Evolutionary conservation across 2,329 filamentous ascomycete genomes (phyloP).

Genomic region (Chaetomium olivaceum): DNA sequence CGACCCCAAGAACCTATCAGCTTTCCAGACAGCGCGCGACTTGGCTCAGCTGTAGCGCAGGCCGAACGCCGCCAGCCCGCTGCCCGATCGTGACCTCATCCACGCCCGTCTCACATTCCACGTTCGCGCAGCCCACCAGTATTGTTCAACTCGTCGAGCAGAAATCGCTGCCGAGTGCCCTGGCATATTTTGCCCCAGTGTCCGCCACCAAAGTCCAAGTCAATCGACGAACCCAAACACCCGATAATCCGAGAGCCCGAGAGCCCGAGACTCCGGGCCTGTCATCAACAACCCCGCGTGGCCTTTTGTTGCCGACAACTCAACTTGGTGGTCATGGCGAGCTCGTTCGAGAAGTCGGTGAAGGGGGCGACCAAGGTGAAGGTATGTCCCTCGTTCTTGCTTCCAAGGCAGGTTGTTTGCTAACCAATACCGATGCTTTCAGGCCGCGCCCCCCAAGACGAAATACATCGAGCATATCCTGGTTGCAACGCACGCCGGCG

Average conservation of each 20-base stretch:
- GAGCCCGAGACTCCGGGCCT: conserved; percentile 3
- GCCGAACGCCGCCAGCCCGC: conserved; percentile 13
- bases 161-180: neutral
- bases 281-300: neutral
- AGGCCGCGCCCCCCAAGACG: conserved; percentile 95
- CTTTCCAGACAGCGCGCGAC: conserved; percentile 17
- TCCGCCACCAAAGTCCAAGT: neutral
- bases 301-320: conserved; percentile 9
- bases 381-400: conserved; percentile 49
- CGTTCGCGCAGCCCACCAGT: neutral
- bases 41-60: conserved; percentile 19
- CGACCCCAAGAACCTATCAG: conserved; percentile 14
- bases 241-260: conserved; percentile 7
- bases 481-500: conserved; percentile 89
- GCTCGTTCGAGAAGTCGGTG: conserved; percentile 97
- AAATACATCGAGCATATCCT: conserved; percentile 99
- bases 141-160: neutral
- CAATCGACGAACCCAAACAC: conserved; percentile 4
- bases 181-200: conserved; percentile 1
- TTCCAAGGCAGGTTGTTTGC: neutral
- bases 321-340: conserved; percentile 59
- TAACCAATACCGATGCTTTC: conserved; percentile 24
- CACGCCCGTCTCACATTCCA: neutral
- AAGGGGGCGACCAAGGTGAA: conserved; percentile 99
- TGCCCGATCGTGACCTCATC: conserved; percentile 24